A percentile compares a stretch with the other conserved stretches of the same genome.
These are phyloP conservation scores for Erigeron philadelphicus DNA, from an alignment of 140 eudicot genomes.

Conservation along the genomic window DNA sequence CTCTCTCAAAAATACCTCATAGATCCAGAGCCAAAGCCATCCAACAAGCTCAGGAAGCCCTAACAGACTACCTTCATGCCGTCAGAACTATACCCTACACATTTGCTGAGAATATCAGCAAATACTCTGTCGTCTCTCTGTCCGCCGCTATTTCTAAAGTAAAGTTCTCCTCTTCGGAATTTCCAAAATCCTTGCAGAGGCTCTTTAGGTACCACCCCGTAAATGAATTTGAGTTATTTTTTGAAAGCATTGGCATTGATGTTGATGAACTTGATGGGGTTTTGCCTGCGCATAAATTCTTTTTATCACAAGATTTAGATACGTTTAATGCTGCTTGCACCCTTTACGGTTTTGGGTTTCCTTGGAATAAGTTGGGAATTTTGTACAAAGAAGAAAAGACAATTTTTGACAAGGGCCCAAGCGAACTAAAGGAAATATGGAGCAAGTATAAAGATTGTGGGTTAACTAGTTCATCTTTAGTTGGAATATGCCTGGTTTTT, in stretches of 20 bases:
- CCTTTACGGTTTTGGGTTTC: slow-evolving; percentile 61
- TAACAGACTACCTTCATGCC: slow-evolving; percentile 58
- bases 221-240: slow-evolving; percentile 65
- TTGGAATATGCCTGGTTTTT: slow-evolving; percentile 62
- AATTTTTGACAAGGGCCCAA: slow-evolving; percentile 33
- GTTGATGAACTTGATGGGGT: slow-evolving; percentile 31
- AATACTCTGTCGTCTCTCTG: slow-evolving; percentile 41
- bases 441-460: slow-evolving; percentile 38
- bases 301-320: slow-evolving; percentile 44
- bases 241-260: slow-evolving; percentile 70
- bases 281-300: slow-evolving; percentile 41
- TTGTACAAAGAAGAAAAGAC: slow-evolving; percentile 39
- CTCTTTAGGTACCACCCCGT: slow-evolving; percentile 71
- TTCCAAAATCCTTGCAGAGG: slow-evolving; percentile 37
- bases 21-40: slow-evolving; percentile 48
- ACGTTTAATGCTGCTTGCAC: slow-evolving; percentile 53
- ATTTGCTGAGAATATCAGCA: slow-evolving; percentile 58
- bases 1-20: slow-evolving; percentile 46
- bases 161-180: slow-evolving; percentile 37
- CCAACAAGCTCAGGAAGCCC: slow-evolving; percentile 54
- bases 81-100: slow-evolving; percentile 53
- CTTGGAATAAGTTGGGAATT: slow-evolving; percentile 65
- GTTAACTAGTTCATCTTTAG: slow-evolving; percentile 33
- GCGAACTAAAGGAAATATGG: slow-evolving; percentile 36
- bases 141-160: slow-evolving; percentile 40